A percentile compares a stretch with the other conserved stretches of the same genome.
phyloP scores from a whole-genome alignment of 768 basidiomycete species.

The Termitomyces sp. region DNA sequence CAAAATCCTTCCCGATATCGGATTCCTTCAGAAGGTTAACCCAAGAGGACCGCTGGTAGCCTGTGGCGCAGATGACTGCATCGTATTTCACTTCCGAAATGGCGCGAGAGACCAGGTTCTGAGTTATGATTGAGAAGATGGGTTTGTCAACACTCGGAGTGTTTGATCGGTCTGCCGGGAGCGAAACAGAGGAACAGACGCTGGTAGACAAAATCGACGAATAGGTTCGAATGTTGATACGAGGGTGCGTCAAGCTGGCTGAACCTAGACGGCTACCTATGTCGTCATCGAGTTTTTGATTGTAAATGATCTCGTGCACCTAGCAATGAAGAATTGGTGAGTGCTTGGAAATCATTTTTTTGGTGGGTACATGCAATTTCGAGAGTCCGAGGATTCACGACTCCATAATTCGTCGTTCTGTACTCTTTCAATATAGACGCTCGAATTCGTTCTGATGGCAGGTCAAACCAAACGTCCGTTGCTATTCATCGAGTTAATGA shows the following conservation, averaged over 20 bases:
- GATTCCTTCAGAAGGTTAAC: constrained; percentile 34
- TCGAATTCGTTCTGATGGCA: constrained; percentile 29
- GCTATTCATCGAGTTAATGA: constrained; percentile 20
- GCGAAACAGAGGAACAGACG: background rate
- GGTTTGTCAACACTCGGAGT: background rate
- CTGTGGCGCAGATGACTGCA: constrained; percentile 45
- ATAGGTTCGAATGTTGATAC: constrained; percentile 32
- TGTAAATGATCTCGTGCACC: constrained; percentile 47
- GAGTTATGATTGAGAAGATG: constrained; percentile 21
- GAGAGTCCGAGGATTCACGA: constrained; percentile 44
- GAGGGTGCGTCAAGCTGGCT: constrained; percentile 16
- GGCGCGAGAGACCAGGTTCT: constrained; percentile 30
- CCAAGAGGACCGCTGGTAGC: constrained; percentile 47
- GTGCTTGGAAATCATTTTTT: background rate
- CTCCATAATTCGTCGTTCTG: constrained; percentile 46
- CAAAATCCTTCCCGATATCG: constrained; percentile 30
- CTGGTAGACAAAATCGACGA: constrained; percentile 28
- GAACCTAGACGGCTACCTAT: constrained; percentile 28
- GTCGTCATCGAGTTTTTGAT: constrained; percentile 38
- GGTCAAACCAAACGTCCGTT: constrained; percentile 32
- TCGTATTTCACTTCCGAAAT: constrained; percentile 33
- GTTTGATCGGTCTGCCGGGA: background rate
- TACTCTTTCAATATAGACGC: constrained; percentile 35
- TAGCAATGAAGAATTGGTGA: constrained; percentile 13
- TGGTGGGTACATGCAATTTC: constrained; percentile 24